Evolutionary conservation across 352 stramenopile species (phyloP), one percentile per base, ranked within the genome.

Genomic region (Pythium utonaiense): DNA sequence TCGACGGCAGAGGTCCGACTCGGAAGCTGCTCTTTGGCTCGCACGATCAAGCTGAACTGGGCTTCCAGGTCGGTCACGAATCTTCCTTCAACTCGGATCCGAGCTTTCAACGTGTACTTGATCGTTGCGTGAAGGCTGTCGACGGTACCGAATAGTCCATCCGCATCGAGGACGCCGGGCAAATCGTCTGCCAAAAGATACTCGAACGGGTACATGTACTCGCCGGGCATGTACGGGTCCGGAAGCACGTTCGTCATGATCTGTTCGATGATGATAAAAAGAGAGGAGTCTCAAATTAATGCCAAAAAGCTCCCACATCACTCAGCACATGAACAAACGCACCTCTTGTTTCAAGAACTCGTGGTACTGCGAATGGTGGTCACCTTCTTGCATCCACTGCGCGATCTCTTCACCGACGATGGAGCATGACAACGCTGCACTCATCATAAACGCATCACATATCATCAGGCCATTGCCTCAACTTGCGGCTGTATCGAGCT

Each of bases 51-150:
- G 31, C 73, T 70, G 30, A 79, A 74, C 36, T 71, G 74, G 9
- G 78, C 66, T 69, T 91, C 78, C 50, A 91, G 65, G 60, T 91
- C 77, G 31, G 79, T 86, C 56, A 87, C 70, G 58, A 91, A 89
- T 45, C 77, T 70, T 33, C 78, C 78, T 34, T 88, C 69, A 40
- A 91, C 75, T 60, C 85, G 83, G 53, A 91, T 76, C 6, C 73
- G 74, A 25, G 79, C 79, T 38, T 80, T 88, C 24, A 92, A 60
- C 4, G 75, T 86, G 65, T 92, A 92, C 55, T 88, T 86, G 64
- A 92, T 92, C 14, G 75, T 88, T 3, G 78, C 78, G 33, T 90
- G 77, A 13, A 89, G 67, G 30, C 69, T 71, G 52, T 77, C 66
- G 42, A 78, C 62, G 12, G 79, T 75, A 36, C 73, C 75, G 45